Evolutionary conservation across 371 early-diverging fungal genomes (phyloP).

Genomic region (Mucor lusitanicus): DNA sequence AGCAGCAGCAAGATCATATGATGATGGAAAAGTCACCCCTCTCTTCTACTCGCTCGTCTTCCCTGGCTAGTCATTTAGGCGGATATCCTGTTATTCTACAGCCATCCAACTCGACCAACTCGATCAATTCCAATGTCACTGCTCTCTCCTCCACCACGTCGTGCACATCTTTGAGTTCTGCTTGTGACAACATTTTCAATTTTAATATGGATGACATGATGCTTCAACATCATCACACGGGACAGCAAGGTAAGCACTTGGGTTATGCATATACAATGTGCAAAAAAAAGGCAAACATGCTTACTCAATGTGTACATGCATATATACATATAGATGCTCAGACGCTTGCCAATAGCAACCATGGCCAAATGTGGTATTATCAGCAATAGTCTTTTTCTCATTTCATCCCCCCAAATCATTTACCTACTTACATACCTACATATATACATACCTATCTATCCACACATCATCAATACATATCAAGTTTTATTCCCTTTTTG

Average conservation of each 20-base stretch:
- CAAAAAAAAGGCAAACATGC: too few species aligned
- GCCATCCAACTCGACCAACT: slow-evolving; percentile 19
- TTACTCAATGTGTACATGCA: background rate
- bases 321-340: slow-evolving; percentile 10
- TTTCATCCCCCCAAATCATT: background rate
- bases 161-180: slow-evolving; percentile 14
- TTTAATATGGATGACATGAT: slow-evolving; percentile 18
- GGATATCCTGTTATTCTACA: slow-evolving; percentile 10
- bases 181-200: slow-evolving; percentile 15
- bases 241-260: slow-evolving; percentile 7
- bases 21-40: slow-evolving; percentile 4
- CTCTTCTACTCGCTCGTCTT: slow-evolving; percentile 9
- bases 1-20: background rate
- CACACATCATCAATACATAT: too few species aligned
- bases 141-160: slow-evolving; percentile 10
- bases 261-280: background rate
- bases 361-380: background rate
- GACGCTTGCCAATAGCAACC: background rate
- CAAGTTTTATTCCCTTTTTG: too few species aligned
- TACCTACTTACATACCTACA: background rate
- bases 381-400: background rate
- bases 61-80: background rate
- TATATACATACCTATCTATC: too few species aligned
- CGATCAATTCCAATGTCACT: slow-evolving; percentile 11
- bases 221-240: background rate